Conservation (phyloP, 2,329 filamentous ascomycete genomes). For the Ophiobolus disseminans region DNA sequence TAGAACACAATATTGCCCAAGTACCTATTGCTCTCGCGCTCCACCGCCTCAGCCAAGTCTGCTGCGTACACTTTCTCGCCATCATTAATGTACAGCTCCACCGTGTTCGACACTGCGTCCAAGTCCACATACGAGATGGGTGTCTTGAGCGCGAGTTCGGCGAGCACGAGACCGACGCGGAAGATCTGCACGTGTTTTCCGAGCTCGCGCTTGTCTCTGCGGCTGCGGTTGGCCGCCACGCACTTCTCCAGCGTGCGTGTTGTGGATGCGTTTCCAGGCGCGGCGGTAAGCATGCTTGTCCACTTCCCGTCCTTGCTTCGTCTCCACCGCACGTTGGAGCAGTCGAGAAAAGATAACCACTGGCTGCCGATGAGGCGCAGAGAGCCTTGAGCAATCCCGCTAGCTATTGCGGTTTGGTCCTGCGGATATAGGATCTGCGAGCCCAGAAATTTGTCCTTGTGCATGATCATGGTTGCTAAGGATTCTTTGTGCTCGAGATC, state of each 20-base stretch:
- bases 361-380: constrained; percentile 34
- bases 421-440: constrained; percentile 32
- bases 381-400: constrained; percentile 28
- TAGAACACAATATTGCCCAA: constrained; percentile 35
- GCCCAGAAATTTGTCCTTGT: constrained; percentile 17
- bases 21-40: constrained; percentile 23
- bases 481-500: constrained; percentile 34
- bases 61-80: constrained; percentile 22
- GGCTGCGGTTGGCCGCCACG: constrained; percentile 6
- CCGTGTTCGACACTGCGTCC: constrained; percentile 9
- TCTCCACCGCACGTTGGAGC: constrained; percentile 34
- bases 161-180: constrained; percentile 35
- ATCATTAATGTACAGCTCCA: constrained; percentile 22
- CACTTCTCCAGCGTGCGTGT: constrained; percentile 24
- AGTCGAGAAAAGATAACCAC: constrained; percentile 33
- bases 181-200: constrained; percentile 34
- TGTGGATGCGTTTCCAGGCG: constrained; percentile 18
- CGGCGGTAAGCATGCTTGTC: constrained; percentile 32
- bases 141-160: constrained; percentile 30
- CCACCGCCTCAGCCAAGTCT: constrained; percentile 33
- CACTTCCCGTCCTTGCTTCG: constrained; percentile 24
- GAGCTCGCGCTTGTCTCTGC: constrained; percentile 18
- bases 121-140: constrained; percentile 25
- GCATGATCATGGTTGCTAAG: constrained; percentile 23
- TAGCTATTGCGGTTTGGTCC: constrained; percentile 33